These are phyloP conservation scores for Afroboletus lepidellus DNA, from an alignment of 1,284 basidiomycete species.

Conservation along the genomic window DNA sequence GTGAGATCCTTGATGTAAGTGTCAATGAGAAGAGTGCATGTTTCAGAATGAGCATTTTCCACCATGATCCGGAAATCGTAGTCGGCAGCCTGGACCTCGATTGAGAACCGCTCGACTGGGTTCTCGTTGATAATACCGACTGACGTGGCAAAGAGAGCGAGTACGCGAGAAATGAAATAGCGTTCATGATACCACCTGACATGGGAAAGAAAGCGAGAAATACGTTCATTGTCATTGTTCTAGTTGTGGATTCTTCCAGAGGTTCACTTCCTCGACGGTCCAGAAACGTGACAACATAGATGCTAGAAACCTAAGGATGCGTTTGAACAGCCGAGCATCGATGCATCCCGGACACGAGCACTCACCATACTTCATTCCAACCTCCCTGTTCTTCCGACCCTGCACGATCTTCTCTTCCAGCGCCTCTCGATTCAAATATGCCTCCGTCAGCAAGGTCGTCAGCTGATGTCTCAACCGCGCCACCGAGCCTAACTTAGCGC, in stretches of 20 bases:
- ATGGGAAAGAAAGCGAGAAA: too few relatives aligned
- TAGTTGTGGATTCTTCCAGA: neutral
- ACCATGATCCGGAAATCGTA: neutral
- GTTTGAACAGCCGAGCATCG: too few relatives aligned
- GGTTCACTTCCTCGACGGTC: neutral
- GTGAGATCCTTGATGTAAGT: constrained; percentile 92
- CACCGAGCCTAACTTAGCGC: constrained; percentile 66
- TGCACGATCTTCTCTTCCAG: constrained; percentile 79
- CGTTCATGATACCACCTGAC: too few relatives aligned
- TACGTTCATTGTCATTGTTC: constrained; percentile 1
- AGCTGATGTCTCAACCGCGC: constrained; percentile 75
- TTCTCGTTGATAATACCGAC: neutral
- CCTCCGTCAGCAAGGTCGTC: constrained; percentile 71
- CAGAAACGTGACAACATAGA: too few relatives aligned
- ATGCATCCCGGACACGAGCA: too few relatives aligned
- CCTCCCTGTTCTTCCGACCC: too few relatives aligned
- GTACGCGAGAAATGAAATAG: neutral
- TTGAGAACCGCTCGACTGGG: neutral
- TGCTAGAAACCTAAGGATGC: too few relatives aligned
- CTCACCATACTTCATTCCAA: too few relatives aligned
- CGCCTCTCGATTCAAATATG: constrained; percentile 73
- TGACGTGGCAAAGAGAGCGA: neutral
- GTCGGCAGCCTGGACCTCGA: neutral
- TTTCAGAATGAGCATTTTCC: neutral
- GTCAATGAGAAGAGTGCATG: constrained; percentile 41